Base-by-base conservation (phyloP, 176 grass and related monocot genomes). In the Zoysia japonica region DNA sequence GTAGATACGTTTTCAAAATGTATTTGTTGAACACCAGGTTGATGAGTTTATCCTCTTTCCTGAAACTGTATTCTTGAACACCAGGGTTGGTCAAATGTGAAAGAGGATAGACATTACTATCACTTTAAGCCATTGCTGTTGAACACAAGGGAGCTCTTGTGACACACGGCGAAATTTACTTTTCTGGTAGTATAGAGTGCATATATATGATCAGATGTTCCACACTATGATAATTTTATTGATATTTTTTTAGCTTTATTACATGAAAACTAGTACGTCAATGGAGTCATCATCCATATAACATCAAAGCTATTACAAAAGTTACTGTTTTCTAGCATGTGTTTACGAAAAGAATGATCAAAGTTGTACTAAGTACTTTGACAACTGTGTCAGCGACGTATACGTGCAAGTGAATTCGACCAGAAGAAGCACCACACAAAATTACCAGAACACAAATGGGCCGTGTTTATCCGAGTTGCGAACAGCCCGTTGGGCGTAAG, bases 51-150 rank as follows among this genome's bases (percentile, higher is more conserved):
- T 28, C 0, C 28, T 28, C 28, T 28, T 28, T 28, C 28, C 28
- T 28, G 28, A 28, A 28, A 28, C 28, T 83, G 52, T 67, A 74
- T 81, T 59, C 3, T 39, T 47, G 20, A 67, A 55, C 3, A 52
- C 59, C 62, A 84, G 51, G 60, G 61, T 79, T n/a, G 5, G 19
- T 47, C 14, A 49, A 12, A 63, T 84, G 45, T 44, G 51, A 66
- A 47, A 88, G 51, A 65, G 71, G 56, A 7, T 72, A 78, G 35
- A 69, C 51, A 13, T 53, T 76, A 67, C 9, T 78, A 0, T 73
- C n/a, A 83, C 17, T 43, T 82, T 49, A 59, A 78, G 61, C 74
- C 57, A 78, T 72, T 87, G n/a, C 69, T 76, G 54, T 81, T n/a
- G 28, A 28, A 28, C 28, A 28, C 28, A 28, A 28, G 28, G 28